Evolutionary conservation across 352 stramenopile genomes (phyloP).

Genomic region (Globisporangium carolinianum): DNA sequence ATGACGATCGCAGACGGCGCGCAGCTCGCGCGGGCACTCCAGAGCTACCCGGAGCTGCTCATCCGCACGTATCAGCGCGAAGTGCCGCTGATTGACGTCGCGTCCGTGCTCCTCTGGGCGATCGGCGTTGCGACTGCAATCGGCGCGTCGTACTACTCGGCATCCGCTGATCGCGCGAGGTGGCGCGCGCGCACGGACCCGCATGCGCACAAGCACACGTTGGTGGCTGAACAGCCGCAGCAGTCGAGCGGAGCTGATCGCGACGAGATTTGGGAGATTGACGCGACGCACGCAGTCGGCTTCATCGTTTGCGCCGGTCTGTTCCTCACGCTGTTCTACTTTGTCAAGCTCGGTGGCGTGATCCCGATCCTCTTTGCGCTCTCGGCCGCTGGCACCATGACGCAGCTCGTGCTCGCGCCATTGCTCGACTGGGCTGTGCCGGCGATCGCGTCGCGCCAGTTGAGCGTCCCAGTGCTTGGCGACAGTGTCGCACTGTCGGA

Average conservation of each 20-base stretch:
- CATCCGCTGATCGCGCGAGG: constrained; percentile 11
- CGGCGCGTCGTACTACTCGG: constrained; percentile 62
- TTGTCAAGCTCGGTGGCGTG: constrained; percentile 43
- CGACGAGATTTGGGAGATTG: constrained; percentile 54
- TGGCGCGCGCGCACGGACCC: constrained; percentile 17
- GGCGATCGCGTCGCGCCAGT: constrained; percentile 22
- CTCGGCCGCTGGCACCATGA: constrained; percentile 39
- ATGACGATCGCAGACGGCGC: constrained; percentile 54
- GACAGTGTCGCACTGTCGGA: constrained; percentile 43
- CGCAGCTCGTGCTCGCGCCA: constrained; percentile 45
- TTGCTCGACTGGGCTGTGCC: constrained; percentile 28
- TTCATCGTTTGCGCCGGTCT: constrained; percentile 57
- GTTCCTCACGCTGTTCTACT: constrained; percentile 70
- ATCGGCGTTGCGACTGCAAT: constrained; percentile 53
- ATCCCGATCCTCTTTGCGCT: constrained; percentile 69
- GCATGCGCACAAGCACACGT: constrained; percentile 11
- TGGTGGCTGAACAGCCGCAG: constrained; percentile 18
- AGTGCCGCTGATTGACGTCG: constrained; percentile 42
- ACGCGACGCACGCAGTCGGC: constrained; percentile 42
- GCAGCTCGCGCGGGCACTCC: constrained; percentile 28
- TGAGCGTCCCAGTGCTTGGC: constrained; percentile 27
- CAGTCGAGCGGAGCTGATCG: constrained; percentile 7
- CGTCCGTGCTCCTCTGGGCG: constrained; percentile 54
- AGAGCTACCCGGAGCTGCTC: constrained; percentile 31
- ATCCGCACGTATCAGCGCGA: constrained; percentile 42